Conservation (phyloP, 345 rosid genomes). For the Mallotus nudiflorus region DNA sequence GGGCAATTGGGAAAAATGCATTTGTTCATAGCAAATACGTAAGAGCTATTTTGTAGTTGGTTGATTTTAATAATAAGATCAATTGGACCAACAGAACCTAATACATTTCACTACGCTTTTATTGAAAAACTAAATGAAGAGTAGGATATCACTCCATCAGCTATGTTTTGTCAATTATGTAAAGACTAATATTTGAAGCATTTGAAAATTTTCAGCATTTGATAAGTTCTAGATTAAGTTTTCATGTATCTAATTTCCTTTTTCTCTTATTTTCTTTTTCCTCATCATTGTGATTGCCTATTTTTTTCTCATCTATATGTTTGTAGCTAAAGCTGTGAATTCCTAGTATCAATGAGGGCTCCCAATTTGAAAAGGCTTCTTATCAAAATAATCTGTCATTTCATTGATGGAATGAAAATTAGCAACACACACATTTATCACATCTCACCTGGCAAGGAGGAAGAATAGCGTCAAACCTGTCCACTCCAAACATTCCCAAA, state of each 20-base stretch:
- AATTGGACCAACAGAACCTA: neutral
- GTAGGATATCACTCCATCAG: neutral
- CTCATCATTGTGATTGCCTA: too few relatives aligned
- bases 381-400: neutral
- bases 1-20: neutral
- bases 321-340: neutral
- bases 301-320: neutral
- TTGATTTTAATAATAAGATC: neutral
- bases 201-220: too few relatives aligned
- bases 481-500: slow-evolving; percentile 95
- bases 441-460: slow-evolving; percentile 85
- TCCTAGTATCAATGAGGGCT: neutral
- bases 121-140: neutral
- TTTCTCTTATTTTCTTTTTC: neutral
- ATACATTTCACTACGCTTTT: neutral
- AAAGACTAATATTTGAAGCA: neutral
- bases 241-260: neutral
- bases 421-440: neutral
- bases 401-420: neutral
- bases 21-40: neutral
- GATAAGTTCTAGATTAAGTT: neutral
- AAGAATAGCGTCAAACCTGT: slow-evolving; percentile 96
- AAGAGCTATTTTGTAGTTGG: neutral
- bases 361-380: neutral
- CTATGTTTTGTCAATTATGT: neutral